Base-by-base conservation (phyloP, 2,329 filamentous ascomycete genomes). In the Colletotrichum tropicale region DNA sequence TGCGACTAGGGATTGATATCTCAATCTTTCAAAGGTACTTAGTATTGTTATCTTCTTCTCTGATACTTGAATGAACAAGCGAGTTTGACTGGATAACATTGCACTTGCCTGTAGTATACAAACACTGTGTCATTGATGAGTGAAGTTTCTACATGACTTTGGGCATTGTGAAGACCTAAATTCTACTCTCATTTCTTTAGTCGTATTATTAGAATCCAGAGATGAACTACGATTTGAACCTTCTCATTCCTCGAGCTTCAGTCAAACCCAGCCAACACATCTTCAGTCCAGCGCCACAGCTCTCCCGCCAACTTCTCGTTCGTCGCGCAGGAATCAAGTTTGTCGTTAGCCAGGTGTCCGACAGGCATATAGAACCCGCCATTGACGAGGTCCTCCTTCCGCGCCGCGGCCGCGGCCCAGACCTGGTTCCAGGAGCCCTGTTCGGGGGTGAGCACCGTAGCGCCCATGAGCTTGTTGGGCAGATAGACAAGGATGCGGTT, bases 271-370 rank as follows among this genome's bases (percentile, higher is more conserved):
- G 16, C 60, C 70, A 76, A 34, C 6, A 66, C 79, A 30, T 77
- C 76, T 43, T 83, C 78, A 10, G 85, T 86, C 84, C 85, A 87
- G 26, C 82, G 78, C 85, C 85, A 87, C 74, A 87, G 65, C 79
- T 81, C 78, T 66, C 79, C 81, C 2, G 80, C 83, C 67, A 86
- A 68, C 6, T 81, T 75, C 52, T 81, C 79, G 71, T 82, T 80
- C 64, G 36, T 66, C 16, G 74, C 74, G 48, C 77, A 79, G 43
- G 78, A 79, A 66, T 66, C 68, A n/a, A 74, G 74, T 61, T 79
- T 78, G 3, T 80, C 80, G 6, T 67, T 66, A 18, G 79, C 77
- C 13, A 68, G 43, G 65, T 77, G 75, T 0, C 80, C 81, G 8
- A 83, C 81, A 1, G 84, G 83, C 71, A 80, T 78, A 55, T 82